A percentile compares a stretch with the other conserved stretches of the same genome.
Conservation (phyloP, 805 yeast genomes). For the Metschnikowia anglica region DNA sequence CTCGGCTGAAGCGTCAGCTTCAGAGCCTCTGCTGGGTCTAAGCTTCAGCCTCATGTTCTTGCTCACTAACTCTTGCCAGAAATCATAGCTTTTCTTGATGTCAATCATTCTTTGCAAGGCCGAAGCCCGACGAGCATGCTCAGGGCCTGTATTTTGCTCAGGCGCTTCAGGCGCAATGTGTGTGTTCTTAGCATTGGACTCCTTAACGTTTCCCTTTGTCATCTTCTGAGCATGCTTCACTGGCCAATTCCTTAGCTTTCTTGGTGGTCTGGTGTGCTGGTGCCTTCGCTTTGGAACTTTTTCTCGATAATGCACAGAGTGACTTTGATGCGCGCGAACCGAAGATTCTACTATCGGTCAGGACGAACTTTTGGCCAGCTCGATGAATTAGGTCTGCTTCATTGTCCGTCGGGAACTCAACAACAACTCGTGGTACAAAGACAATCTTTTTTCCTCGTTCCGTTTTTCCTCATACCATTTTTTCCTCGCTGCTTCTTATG, state of each 20-base stretch:
- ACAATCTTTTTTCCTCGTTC: too few species aligned
- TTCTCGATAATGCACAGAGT: slow-evolving; percentile 6
- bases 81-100: slow-evolving; percentile 34
- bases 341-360: neutral
- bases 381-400: too few species aligned
- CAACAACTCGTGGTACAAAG: too few species aligned
- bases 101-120: slow-evolving; percentile 19
- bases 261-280: neutral
- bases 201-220: slow-evolving; percentile 5
- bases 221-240: slow-evolving; percentile 10
- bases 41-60: slow-evolving; percentile 5
- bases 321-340: slow-evolving; percentile 4
- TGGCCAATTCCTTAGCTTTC: neutral
- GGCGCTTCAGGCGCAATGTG: neutral
- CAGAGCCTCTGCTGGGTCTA: slow-evolving; percentile 4
- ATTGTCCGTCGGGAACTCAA: too few species aligned
- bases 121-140: slow-evolving; percentile 6
- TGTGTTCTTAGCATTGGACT: slow-evolving; percentile 1
- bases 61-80: slow-evolving; percentile 36
- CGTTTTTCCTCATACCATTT: too few species aligned
- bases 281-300: slow-evolving; percentile 4
- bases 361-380: neutral
- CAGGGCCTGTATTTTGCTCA: neutral
- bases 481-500: too few species aligned
- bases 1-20: neutral